Conservation (phyloP, 768 basidiomycete genomes). For the Infundibulicybe gibba region DNA sequence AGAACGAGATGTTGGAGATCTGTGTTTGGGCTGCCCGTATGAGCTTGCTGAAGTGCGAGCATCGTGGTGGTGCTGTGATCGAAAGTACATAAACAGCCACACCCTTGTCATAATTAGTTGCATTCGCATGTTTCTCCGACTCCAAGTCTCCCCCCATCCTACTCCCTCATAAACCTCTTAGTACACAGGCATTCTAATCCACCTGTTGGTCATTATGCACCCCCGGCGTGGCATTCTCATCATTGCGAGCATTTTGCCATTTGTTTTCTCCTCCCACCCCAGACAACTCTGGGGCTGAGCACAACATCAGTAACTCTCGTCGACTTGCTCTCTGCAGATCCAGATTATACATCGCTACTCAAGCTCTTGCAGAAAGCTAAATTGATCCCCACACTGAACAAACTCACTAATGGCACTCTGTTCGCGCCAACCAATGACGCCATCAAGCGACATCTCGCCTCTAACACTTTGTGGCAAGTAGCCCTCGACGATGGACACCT, state of each 20-base stretch:
- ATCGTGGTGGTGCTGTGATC: conserved; percentile 15
- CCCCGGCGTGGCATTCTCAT: conserved; percentile 9
- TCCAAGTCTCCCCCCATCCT: background rate
- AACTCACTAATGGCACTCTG: conserved; percentile 75
- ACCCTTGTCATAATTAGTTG: background rate
- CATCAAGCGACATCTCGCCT: conserved; percentile 45
- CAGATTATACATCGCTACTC: conserved; percentile 76
- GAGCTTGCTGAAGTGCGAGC: conserved; percentile 37
- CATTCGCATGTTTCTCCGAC: background rate
- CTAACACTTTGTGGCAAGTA: conserved; percentile 32
- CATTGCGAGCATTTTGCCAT: conserved; percentile 21
- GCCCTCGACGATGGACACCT: conserved; percentile 33
- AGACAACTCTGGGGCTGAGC: conserved; percentile 21
- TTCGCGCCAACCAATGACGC: conserved; percentile 98
- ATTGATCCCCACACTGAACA: conserved; percentile 90
- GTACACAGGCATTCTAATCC: background rate
- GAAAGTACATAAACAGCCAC: background rate
- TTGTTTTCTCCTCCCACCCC: conserved; percentile 25
- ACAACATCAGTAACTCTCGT: conserved; percentile 59
- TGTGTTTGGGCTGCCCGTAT: conserved; percentile 47
- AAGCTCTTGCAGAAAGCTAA: conserved; percentile 76
- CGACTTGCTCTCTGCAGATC: conserved; percentile 71
- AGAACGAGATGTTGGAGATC: conserved; percentile 57
- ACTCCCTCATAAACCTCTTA: too few relatives aligned
- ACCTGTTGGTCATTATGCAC: background rate